Evolutionary conservation across 441 rosid species (phyloP), one percentile per base, ranked within the genome.

Genomic region (Hypseocharis bilobata): DNA sequence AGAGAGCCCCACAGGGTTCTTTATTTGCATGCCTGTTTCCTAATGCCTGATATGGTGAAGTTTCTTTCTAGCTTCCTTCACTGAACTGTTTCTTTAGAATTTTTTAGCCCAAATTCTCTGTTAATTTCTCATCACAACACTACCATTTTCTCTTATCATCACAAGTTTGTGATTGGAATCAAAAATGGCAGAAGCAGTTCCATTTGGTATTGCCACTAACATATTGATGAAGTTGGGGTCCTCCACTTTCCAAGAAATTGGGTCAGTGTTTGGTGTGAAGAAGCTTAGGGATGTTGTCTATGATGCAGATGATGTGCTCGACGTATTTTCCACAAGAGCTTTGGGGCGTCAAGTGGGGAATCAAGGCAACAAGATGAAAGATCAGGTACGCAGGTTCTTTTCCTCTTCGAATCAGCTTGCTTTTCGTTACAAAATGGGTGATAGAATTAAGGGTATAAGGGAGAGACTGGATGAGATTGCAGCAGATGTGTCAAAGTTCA

Each of bases 251-350:
- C 59, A 54, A 25, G 30, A 54, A 26, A 23, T 54, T 3, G 59
- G 59, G 16, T 13, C n/a, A 6, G 3, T 54, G 4, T 54, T 22
- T 54, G 59, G 59, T 6, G 59, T 54, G 29, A 54, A 22, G 20
- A 63, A 42, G 52, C 47, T 68, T 17, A 61, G 34, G 52, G 66
- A 60, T 25, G 60, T 44, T 68, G 63, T 68, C n/a, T 49, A 60
- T 45, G 65, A 60, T 0, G 71, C 71, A 1, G 66, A 68, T 16
- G 71, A 68, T 49, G 70, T 75, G 62, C 69, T 80, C 8, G 81
- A 80, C 69, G 64, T 69, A 60, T 70, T 77, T 49, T 70, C 72
- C 32, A 72, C 68, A 25, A 68, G 63, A 71, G 76, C 68, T 66
- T 55, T 76, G 59, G 69, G 67, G 32, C 60, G 70, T 64, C 70